Evolutionary conservation across 306 rosid genomes (phyloP).

Genomic region (Herpetospermum pedunculosum): DNA sequence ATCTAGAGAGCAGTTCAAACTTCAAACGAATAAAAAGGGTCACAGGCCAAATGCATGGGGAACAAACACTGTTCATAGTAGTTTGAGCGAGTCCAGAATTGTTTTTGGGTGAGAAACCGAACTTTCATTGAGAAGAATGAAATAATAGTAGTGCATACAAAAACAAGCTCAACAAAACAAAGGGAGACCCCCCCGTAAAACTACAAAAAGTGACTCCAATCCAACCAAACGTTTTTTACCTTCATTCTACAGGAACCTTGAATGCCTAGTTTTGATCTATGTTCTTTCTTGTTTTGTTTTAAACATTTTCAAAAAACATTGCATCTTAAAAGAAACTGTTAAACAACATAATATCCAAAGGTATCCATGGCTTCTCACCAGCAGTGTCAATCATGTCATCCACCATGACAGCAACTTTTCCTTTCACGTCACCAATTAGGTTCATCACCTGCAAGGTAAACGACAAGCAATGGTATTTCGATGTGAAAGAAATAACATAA

Average conservation of each 20-base stretch:
- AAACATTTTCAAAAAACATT: background rate
- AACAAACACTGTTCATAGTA: background rate
- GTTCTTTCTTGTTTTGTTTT: background rate
- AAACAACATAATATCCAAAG: background rate
- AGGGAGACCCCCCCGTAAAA: no score
- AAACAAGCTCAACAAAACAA: no score
- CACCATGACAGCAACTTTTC: slow-evolving; percentile 97
- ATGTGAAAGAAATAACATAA: background rate
- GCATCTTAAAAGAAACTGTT: background rate
- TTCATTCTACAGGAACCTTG: background rate
- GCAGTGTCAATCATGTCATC: slow-evolving; percentile 99
- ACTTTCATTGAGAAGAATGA: no score
- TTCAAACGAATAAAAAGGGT: background rate
- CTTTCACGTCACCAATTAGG: slow-evolving; percentile 91
- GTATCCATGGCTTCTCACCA: slow-evolving; percentile 34
- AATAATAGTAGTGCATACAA: no score
- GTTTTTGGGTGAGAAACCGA: no score
- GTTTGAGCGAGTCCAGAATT: no score
- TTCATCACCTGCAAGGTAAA: slow-evolving; percentile 69
- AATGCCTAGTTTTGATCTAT: background rate
- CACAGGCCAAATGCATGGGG: background rate
- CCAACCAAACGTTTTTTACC: background rate
- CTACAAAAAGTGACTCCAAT: no score
- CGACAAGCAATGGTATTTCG: background rate
- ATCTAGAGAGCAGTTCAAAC: background rate